Evolutionary conservation across 768 basidiomycete species (phyloP), one percentile per base, ranked within the genome.

Genomic region (Tulasnella sp.): DNA sequence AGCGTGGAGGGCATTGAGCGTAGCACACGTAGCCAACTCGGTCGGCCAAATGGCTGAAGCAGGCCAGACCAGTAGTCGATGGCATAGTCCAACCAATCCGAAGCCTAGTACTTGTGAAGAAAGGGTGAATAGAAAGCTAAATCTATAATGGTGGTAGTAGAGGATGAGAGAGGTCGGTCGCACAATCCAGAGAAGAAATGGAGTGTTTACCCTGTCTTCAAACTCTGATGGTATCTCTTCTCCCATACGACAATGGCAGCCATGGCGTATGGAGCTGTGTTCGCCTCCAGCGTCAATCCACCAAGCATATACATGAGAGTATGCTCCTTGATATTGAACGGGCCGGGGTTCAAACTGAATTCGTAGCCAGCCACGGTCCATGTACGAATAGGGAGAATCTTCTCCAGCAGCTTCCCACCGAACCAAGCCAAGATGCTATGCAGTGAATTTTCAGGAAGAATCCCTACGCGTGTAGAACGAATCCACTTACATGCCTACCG

Each of bases 11-110:
- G 97, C 97, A 85, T 99, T 99, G 84, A 99, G 89, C 60, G 97
- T 86, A 28, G 98, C 97, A 83, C 96, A 96, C 8, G 92, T 92
- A 79, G 98, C 93, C 60, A 99, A 89, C 85, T 98, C 97, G 86
- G 94, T 92, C 9, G 98, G 98, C 98, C 98, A 99, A 64, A 99
- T 94, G 94, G 99, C 96, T 83, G 94, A 94, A 8, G 97, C 97
- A 0, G 98, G 98, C 94, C 94, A 97, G 0, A 99, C 96, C 83
- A 99, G 88, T 86, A 98, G 96, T 41, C 96, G 89, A 64, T 96
- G 88, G 84, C 94, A 95, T 40, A 98, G 84, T 3, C 98, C 98
- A 1, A 97, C 96, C 28, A 98, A 89, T 41, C 95, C 95, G 84
- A 98, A 97, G 3, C 97, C 98, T 0, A 95, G 95, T 79, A 98